Base-by-base conservation (phyloP, 495 filamentous ascomycete genomes). In the Copromyces sp. region DNA sequence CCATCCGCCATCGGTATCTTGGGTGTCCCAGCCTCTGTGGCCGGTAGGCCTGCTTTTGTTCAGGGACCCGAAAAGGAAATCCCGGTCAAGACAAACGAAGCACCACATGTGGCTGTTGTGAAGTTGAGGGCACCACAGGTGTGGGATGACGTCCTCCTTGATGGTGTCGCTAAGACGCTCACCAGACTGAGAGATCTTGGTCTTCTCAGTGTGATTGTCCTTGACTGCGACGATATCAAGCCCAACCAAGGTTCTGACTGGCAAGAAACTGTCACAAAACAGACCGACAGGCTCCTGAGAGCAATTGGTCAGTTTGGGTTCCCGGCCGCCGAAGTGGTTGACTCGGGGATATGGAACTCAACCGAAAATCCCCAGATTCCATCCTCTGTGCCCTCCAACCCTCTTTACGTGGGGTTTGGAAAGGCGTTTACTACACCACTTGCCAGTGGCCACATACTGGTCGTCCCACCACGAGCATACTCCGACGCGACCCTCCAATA, bases 111-210 rank as follows among this genome's bases (percentile, higher is more conserved):
- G 40, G 94, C 95, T 12, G 79, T 99, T 72, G 89, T 99, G 70
- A 97, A 97, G 78, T 85, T 98, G 61, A 88, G 90, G 45, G 86
- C 86, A 35, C 91, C 92, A 4, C 90, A 95, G 76, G 78, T 80
- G 1, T 85, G 95, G 69, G 86, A 90, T 77, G 87, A 94, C 70
- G 79, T 82, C 8, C 91, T 87, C 0, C 76, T 98, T 2, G 77
- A 88, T 69, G 95, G 94, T 0, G 88, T 98, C 69, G 93, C 90
- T 0, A 89, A 89, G 74, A 98, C 96, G 0, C 80, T 99, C 24
- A 89, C 90, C 11, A 94, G 97, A 78, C 89, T 99, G 8, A 86
- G 87, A 37, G 88, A 90, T 68, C 84, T 99, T 37, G 95, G 96
- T 17, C 85, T 98, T 77, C 87, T 86, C 68, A 91, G 93, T 69